These are phyloP conservation scores for Rosa lucieae DNA, from an alignment of 306 rosid species.

Conservation along the genomic window DNA sequence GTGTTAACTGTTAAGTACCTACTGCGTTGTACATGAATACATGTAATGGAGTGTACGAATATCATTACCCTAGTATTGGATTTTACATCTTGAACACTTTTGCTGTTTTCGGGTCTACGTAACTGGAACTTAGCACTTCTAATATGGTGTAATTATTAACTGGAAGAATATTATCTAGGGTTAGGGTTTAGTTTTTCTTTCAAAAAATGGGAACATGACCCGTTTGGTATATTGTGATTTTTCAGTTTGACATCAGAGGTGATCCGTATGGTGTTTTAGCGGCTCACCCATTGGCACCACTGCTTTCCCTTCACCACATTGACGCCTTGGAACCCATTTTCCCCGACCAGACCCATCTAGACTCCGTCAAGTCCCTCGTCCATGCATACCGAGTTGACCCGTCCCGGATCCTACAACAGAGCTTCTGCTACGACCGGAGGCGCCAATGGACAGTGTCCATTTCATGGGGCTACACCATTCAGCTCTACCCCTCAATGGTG, in stretches of 20 bases:
- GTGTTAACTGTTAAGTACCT: too few relatives aligned
- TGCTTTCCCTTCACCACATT: slow-evolving; percentile 89
- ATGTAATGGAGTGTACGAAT: too few relatives aligned
- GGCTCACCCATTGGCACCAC: slow-evolving; percentile 85
- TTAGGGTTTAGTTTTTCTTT: background rate
- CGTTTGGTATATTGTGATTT: slow-evolving; percentile 7
- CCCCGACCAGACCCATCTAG: slow-evolving; percentile 54
- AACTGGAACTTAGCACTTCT: background rate
- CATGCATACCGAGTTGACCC: slow-evolving; percentile 64
- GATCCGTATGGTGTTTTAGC: slow-evolving; percentile 74
- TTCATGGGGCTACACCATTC: slow-evolving; percentile 89
- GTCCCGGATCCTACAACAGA: slow-evolving; percentile 66
- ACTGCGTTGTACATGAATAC: too few relatives aligned
- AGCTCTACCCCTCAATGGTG: slow-evolving; percentile 57
- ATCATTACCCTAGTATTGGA: too few relatives aligned
- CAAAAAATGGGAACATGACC: background rate
- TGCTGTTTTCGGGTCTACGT: background rate
- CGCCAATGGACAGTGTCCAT: slow-evolving; percentile 72
- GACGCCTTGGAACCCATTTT: slow-evolving; percentile 51
- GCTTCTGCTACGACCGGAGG: slow-evolving; percentile 58
- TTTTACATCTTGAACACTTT: background rate
- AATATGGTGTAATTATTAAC: too few relatives aligned
- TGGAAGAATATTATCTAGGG: background rate
- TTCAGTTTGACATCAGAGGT: slow-evolving; percentile 81
- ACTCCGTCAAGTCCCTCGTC: slow-evolving; percentile 49